Percentiles rank a stretch among this genome's conserved stretches.
These are phyloP conservation scores for Alternaria dauci DNA, from an alignment of 2,329 filamentous ascomycete species.

Conservation along the genomic window DNA sequence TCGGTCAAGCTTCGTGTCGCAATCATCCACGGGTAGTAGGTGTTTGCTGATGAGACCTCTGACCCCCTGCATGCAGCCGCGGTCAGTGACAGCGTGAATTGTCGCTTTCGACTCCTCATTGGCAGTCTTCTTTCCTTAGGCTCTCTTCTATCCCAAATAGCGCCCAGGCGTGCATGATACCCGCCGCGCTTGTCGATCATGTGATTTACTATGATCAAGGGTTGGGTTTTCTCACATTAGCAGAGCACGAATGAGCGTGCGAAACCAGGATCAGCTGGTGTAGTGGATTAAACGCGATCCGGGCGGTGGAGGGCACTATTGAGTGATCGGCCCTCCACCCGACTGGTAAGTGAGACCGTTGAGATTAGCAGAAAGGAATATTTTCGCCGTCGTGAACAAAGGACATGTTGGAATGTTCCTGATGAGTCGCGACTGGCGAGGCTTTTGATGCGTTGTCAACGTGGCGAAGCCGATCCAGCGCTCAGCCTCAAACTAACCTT, in stretches of 20 bases:
- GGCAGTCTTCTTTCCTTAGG: slow-evolving; percentile 25
- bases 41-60: slow-evolving; percentile 7
- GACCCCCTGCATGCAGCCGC: slow-evolving; percentile 36
- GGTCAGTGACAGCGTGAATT: slow-evolving; percentile 31
- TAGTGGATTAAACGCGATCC: slow-evolving; percentile 41
- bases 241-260: slow-evolving; percentile 41
- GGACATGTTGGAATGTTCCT: slow-evolving; percentile 7
- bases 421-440: slow-evolving; percentile 23
- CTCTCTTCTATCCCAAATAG: slow-evolving; percentile 15
- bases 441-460: slow-evolving; percentile 44
- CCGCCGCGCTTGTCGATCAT: no score
- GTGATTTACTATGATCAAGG: slow-evolving; percentile 10
- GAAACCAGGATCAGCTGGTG: slow-evolving; percentile 33
- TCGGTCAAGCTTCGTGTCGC: slow-evolving; percentile 2
- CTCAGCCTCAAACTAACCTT: slow-evolving; percentile 45
- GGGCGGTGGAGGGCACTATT: slow-evolving; percentile 36
- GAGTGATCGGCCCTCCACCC: slow-evolving; percentile 28
- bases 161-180: no score
- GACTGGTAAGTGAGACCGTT: slow-evolving; percentile 35
- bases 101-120: slow-evolving; percentile 31
- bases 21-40: slow-evolving; percentile 1
- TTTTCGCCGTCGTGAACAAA: slow-evolving; percentile 19
- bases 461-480: slow-evolving; percentile 40
- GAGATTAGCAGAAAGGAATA: slow-evolving; percentile 24
- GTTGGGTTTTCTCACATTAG: slow-evolving; percentile 32